These are phyloP conservation scores for Leccinum subgranulosum DNA, from an alignment of 768 basidiomycete genomes.

Conservation along the genomic window DNA sequence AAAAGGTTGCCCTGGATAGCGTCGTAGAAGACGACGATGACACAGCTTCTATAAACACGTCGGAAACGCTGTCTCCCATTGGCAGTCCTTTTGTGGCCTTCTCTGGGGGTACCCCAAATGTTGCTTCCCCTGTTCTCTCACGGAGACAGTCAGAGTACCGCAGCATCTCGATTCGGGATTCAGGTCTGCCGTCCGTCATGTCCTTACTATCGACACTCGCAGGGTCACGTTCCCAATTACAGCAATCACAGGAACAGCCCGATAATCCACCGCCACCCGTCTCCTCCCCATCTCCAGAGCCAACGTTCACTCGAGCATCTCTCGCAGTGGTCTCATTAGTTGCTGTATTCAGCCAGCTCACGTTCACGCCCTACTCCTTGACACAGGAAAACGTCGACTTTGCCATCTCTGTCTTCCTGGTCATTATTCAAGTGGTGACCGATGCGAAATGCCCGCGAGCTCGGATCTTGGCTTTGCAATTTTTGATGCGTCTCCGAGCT, in stretches of 20 bases:
- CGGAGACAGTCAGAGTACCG: slow-evolving; percentile 57
- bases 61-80: slow-evolving; percentile 40
- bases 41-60: slow-evolving; percentile 37
- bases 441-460: slow-evolving; percentile 53
- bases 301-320: slow-evolving; percentile 45
- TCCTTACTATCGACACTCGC: slow-evolving; percentile 62
- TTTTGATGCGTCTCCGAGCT: slow-evolving; percentile 83
- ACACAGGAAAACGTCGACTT: slow-evolving; percentile 44
- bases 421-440: slow-evolving; percentile 46
- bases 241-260: slow-evolving; percentile 40
- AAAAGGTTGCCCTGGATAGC: slow-evolving; percentile 35
- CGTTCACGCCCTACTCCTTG: slow-evolving; percentile 64
- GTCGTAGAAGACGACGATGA: slow-evolving; percentile 42
- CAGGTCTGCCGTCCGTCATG: slow-evolving; percentile 58
- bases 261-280: slow-evolving; percentile 32
- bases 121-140: slow-evolving; percentile 53
- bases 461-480: slow-evolving; percentile 73
- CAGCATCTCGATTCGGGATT: slow-evolving; percentile 40
- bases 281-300: slow-evolving; percentile 24
- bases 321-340: slow-evolving; percentile 63
- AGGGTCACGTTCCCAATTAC: slow-evolving; percentile 59
- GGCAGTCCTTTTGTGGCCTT: slow-evolving; percentile 27
- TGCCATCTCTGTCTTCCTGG: slow-evolving; percentile 51
- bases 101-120: slow-evolving; percentile 30
- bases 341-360: slow-evolving; percentile 63